These are phyloP conservation scores for Tranzscheliella williamsii DNA, from an alignment of 1,284 basidiomycete genomes.

Conservation along the genomic window DNA sequence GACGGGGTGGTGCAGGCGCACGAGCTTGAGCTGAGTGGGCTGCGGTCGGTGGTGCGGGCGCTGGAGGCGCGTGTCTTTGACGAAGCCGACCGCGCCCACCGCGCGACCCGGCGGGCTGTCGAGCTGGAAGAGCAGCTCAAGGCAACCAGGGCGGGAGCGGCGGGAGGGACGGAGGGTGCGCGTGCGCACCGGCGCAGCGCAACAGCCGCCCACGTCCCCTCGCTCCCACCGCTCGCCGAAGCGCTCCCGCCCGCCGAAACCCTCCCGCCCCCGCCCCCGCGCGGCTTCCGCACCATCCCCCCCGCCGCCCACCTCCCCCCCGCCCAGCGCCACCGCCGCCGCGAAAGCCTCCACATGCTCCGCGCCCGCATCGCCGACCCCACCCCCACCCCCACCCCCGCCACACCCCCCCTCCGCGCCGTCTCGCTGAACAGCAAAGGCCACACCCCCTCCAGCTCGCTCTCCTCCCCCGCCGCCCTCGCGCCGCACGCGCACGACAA, in stretches of 20 bases:
- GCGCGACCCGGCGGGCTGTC: slow-evolving; percentile 21
- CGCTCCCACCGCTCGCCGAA: slow-evolving; percentile 28
- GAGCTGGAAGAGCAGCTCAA: slow-evolving; percentile 38
- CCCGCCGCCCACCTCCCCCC: slow-evolving; percentile 23
- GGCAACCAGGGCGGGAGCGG: background rate
- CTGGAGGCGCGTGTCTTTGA: slow-evolving; percentile 47
- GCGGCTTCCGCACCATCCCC: slow-evolving; percentile 26
- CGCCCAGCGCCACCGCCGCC: slow-evolving; percentile 25
- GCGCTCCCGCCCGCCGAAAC: background rate
- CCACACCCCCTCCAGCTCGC: slow-evolving; percentile 18
- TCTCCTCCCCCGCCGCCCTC: slow-evolving; percentile 3
- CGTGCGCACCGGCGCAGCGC: slow-evolving; percentile 21
- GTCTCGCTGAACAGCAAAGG: slow-evolving; percentile 16
- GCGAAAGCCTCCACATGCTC: slow-evolving; percentile 32
- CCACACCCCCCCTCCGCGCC: slow-evolving; percentile 1
- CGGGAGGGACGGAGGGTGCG: background rate
- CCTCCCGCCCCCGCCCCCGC: slow-evolving; percentile 1
- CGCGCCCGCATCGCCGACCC: slow-evolving; percentile 19
- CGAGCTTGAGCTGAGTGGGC: slow-evolving; percentile 37
- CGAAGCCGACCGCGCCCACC: slow-evolving; percentile 41
- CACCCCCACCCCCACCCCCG: background rate
- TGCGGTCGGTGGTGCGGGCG: slow-evolving; percentile 43
- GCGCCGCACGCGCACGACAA: background rate
- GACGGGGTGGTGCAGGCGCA: slow-evolving; percentile 40
- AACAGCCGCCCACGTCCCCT: slow-evolving; percentile 22